Evolutionary conservation across 805 yeast genomes (phyloP).

Genomic region (Metschnikowia koreensis): DNA sequence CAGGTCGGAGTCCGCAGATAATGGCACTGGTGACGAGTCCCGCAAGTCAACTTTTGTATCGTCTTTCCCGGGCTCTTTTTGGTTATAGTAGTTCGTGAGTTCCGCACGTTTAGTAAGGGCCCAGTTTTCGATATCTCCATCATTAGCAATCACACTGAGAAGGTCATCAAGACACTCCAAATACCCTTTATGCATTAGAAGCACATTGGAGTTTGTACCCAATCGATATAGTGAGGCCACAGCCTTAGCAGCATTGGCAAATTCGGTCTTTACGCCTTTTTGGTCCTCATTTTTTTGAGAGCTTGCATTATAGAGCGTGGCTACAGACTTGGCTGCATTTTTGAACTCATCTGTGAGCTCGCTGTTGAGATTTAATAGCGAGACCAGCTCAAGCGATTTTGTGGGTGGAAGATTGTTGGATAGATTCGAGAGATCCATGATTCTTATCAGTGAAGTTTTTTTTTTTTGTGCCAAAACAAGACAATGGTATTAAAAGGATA

Average conservation of each 20-base stretch:
- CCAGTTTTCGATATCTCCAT: slow-evolving; percentile 54
- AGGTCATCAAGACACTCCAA: slow-evolving; percentile 60
- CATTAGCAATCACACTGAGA: slow-evolving; percentile 36
- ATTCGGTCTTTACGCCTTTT: slow-evolving; percentile 22
- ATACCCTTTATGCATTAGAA: slow-evolving; percentile 56
- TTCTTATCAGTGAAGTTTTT: slow-evolving; percentile 44
- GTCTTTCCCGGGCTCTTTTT: slow-evolving; percentile 8
- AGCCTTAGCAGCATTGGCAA: slow-evolving; percentile 42
- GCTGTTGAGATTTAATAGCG: slow-evolving; percentile 47
- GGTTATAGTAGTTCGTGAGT: slow-evolving; percentile 21
- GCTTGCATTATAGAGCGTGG: slow-evolving; percentile 41
- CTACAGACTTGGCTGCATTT: slow-evolving; percentile 69
- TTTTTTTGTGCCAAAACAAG: neutral
- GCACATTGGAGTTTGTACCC: slow-evolving; percentile 50
- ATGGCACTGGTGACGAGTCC: neutral
- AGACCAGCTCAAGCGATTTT: slow-evolving; percentile 44
- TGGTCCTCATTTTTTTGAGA: neutral
- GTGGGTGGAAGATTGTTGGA: slow-evolving; percentile 56
- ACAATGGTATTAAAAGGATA: neutral
- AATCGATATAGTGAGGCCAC: slow-evolving; percentile 56
- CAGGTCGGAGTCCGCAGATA: slow-evolving; percentile 2
- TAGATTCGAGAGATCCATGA: slow-evolving; percentile 65
- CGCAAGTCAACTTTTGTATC: neutral
- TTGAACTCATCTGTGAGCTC: slow-evolving; percentile 65
- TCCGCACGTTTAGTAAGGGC: slow-evolving; percentile 48